phyloP scores from a whole-genome alignment of 225 moss, liverwort and hornwort genomes.

The Ulota crispa region DNA sequence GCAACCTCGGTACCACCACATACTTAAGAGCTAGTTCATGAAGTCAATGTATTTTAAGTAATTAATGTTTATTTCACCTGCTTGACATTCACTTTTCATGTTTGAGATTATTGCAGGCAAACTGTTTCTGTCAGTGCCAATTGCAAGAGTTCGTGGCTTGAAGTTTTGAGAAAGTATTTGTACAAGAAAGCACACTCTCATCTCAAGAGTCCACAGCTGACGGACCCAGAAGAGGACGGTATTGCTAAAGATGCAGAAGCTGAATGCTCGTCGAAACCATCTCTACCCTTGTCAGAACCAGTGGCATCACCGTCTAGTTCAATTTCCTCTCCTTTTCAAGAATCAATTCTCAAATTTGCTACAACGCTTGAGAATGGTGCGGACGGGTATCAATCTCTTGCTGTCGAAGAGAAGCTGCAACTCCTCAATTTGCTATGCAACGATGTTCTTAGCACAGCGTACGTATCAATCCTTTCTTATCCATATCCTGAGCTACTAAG shows the following conservation, averaged over 20 bases:
- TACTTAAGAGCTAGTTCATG: not conserved
- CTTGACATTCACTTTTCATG: slow-evolving; percentile 8
- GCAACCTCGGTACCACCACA: not conserved
- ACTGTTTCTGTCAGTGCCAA: slow-evolving; percentile 47
- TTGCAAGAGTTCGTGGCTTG: slow-evolving; percentile 71
- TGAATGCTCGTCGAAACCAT: slow-evolving; percentile 23
- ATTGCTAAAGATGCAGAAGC: slow-evolving; percentile 37
- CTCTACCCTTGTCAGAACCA: slow-evolving; percentile 31
- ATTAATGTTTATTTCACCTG: not conserved
- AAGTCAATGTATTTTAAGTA: not conserved
- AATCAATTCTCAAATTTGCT: slow-evolving; percentile 36
- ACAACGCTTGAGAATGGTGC: slow-evolving; percentile 60
- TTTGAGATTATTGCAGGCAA: slow-evolving; percentile 34
- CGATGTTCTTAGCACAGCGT: slow-evolving; percentile 63
- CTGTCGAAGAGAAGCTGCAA: slow-evolving; percentile 61
- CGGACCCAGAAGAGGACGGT: slow-evolving; percentile 43
- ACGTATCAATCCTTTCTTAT: slow-evolving; percentile 24
- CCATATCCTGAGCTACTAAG: not conserved
- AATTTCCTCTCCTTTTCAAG: slow-evolving; percentile 32
- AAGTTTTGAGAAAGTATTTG: slow-evolving; percentile 51
- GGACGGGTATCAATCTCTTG: slow-evolving; percentile 60
- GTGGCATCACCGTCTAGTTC: slow-evolving; percentile 37
- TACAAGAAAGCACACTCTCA: slow-evolving; percentile 38
- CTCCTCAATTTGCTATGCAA: slow-evolving; percentile 68
- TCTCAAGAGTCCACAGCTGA: slow-evolving; percentile 27